Evolutionary conservation across 345 rosid genomes (phyloP).

Genomic region (Rhodamnia argentea): DNA sequence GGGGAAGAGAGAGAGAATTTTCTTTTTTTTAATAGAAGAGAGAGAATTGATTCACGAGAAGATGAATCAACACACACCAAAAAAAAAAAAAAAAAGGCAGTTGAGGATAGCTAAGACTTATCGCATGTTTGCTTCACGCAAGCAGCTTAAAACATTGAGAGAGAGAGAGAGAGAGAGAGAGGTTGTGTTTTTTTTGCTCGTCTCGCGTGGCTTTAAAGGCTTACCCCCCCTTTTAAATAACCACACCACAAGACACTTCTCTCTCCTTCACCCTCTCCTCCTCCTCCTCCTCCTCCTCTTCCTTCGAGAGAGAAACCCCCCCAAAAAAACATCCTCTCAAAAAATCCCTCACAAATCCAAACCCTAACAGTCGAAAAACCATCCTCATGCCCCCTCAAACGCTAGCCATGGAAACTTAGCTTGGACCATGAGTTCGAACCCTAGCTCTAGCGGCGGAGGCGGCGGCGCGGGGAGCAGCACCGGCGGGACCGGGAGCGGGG

Average conservation of each 20-base stretch:
- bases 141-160: constrained; percentile 55
- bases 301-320: no score
- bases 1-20: no score
- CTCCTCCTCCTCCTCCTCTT: neutral
- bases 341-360: neutral
- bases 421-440: constrained; percentile 42
- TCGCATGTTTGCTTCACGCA: constrained; percentile 99
- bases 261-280: neutral
- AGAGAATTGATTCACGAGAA: neutral
- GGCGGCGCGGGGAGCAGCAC: neutral
- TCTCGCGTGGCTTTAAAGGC: constrained; percentile 97
- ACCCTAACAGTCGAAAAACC: constrained; percentile 7
- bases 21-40: no score
- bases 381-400: constrained; percentile 1
- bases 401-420: constrained; percentile 1
- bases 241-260: constrained; percentile 1
- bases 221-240: constrained; percentile 23
- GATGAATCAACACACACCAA: neutral
- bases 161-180: neutral
- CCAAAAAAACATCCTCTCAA: neutral
- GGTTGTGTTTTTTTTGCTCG: constrained; percentile 33
- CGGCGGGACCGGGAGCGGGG: neutral
- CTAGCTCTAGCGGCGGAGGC: constrained; percentile 2
- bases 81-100: constrained; percentile 25
- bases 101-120: constrained; percentile 36